Percentiles rank a stretch among this genome's conserved stretches.
Evolutionary conservation across 768 basidiomycete species (phyloP).

Genomic region (Auriscalpium vulgare): DNA sequence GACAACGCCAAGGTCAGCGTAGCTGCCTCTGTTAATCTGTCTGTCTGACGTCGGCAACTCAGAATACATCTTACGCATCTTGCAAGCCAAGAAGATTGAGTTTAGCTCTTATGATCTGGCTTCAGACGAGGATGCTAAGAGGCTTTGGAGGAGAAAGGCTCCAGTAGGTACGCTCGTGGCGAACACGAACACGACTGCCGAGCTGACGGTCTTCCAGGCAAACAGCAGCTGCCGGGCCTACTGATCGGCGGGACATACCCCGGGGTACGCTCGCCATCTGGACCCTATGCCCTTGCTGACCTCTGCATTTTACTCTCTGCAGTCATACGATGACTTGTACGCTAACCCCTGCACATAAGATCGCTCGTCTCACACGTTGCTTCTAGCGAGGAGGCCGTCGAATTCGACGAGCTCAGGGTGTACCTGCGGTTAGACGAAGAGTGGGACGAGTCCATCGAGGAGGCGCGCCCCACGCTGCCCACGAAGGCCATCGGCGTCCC

Average conservation of each 20-base stretch:
- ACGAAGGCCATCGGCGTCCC: slow-evolving; percentile 71
- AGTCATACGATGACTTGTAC: slow-evolving; percentile 75
- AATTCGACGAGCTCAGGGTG: slow-evolving; percentile 59
- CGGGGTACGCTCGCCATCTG: slow-evolving; percentile 44
- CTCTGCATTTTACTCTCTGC: neutral
- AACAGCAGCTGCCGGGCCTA: slow-evolving; percentile 79
- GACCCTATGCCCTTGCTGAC: neutral
- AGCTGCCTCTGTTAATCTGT: neutral
- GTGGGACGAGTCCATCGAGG: slow-evolving; percentile 54
- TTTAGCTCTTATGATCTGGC: slow-evolving; percentile 82
- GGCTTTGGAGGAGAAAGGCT: slow-evolving; percentile 74
- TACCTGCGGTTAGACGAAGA: slow-evolving; percentile 70
- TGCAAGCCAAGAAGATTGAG: slow-evolving; percentile 81
- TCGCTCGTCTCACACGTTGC: slow-evolving; percentile 3
- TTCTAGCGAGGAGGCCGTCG: slow-evolving; percentile 76
- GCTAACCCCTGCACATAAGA: slow-evolving; percentile 18
- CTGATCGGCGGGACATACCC: slow-evolving; percentile 70
- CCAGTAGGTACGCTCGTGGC: slow-evolving; percentile 41
- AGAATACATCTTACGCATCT: slow-evolving; percentile 77
- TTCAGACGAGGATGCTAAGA: slow-evolving; percentile 74
- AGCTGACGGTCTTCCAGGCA: slow-evolving; percentile 37
- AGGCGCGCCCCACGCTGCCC: slow-evolving; percentile 45
- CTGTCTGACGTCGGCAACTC: slow-evolving; percentile 2
- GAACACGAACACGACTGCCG: neutral
- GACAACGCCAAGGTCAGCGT: slow-evolving; percentile 62